phyloP scores from a whole-genome alignment of 2,329 filamentous ascomycete genomes.

The Aspergillus costaricaensis region DNA sequence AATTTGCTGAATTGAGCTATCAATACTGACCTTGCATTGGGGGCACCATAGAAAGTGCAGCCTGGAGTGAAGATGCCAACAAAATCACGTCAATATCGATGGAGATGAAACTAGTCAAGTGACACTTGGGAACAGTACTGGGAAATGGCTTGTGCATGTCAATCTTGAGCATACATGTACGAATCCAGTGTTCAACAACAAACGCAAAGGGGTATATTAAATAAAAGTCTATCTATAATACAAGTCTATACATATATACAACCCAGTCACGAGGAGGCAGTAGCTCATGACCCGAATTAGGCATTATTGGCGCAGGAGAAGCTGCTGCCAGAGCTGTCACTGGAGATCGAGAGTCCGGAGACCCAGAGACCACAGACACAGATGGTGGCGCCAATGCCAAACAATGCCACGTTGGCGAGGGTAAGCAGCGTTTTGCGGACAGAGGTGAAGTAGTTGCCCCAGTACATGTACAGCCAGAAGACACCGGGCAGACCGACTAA shows the following conservation, averaged over 20 bases:
- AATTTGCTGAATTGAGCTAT: no score
- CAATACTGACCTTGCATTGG: no score
- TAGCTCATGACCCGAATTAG: neutral
- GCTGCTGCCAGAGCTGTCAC: constrained; percentile 10
- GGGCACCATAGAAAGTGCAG: constrained; percentile 16
- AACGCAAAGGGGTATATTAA: constrained; percentile 5
- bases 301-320: constrained; percentile 21
- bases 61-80: constrained; percentile 35
- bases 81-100: neutral
- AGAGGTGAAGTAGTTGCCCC: constrained; percentile 11
- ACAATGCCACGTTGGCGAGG: constrained; percentile 8
- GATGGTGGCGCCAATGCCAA: constrained; percentile 15
- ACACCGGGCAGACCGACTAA: constrained; percentile 14
- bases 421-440: constrained; percentile 13
- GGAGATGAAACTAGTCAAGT: no score
- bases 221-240: constrained; percentile 6
- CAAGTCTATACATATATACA: constrained; percentile 6
- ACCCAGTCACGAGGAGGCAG: neutral
- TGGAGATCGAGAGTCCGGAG: constrained; percentile 19
- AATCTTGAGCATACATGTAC: constrained; percentile 31
- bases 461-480: constrained; percentile 22
- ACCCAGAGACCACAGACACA: constrained; percentile 19
- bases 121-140: no score
- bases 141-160: no score
- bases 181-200: neutral